These are phyloP conservation scores for Globisporangium carolinianum DNA, from an alignment of 352 stramenopile genomes.

Conservation along the genomic window DNA sequence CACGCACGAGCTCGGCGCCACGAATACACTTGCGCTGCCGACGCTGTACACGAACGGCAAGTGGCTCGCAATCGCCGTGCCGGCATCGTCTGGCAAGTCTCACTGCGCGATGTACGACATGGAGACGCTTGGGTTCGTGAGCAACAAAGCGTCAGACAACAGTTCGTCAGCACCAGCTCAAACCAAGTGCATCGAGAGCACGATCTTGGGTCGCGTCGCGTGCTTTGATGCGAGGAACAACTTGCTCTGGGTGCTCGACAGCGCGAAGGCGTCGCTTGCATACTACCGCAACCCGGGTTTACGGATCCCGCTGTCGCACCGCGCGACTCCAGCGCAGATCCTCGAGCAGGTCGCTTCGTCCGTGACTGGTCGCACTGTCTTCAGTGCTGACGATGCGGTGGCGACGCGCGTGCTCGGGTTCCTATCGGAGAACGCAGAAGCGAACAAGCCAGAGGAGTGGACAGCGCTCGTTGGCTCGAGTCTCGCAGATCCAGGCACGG, in stretches of 20 bases:
- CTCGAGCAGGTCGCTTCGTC: neutral
- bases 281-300: constrained; percentile 40
- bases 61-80: constrained; percentile 23
- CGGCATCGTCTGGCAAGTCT: constrained; percentile 12
- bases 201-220: constrained; percentile 15
- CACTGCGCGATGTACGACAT: constrained; percentile 50
- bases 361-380: neutral
- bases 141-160: neutral
- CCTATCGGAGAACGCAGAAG: constrained; percentile 32
- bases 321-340: constrained; percentile 3
- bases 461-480: neutral
- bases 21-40: constrained; percentile 17
- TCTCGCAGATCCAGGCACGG: neutral
- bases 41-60: constrained; percentile 37
- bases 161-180: neutral
- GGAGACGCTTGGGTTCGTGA: constrained; percentile 17
- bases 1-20: constrained; percentile 21
- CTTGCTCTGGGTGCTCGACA: constrained; percentile 33
- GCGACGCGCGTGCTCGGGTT: constrained; percentile 26
- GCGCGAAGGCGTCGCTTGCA: constrained; percentile 18
- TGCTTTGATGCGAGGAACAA: constrained; percentile 55
- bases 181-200: constrained; percentile 21
- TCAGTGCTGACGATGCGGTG: constrained; percentile 10
- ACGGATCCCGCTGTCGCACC: constrained; percentile 32
- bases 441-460: constrained; percentile 16